Base-by-base conservation (phyloP, 140 eudicot species). In the Stevia rebaudiana region DNA sequence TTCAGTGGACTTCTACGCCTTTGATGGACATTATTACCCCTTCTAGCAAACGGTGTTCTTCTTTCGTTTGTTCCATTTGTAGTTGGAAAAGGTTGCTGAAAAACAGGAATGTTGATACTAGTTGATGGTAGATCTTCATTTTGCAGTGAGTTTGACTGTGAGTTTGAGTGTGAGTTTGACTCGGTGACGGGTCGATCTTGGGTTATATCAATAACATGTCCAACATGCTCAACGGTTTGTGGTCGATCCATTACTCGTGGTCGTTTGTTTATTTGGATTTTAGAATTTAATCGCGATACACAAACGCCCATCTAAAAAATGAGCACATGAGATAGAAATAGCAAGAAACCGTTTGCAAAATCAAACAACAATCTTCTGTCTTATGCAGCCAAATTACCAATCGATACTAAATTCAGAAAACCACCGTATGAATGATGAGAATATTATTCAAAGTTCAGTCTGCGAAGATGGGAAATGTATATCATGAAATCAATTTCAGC, bases 1-100 rank as follows among this genome's bases (percentile, higher is more conserved):
- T 86, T 94, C 47, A 88, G 57, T 0, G 99, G 99, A 61, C 95
- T 94, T 70, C 99, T 83, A 17, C 85, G 94, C 28, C 95, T 80
- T 21, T 75, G 78, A 60, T 73, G 80, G 11, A 67, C 86, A 74
- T 74, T 86, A 74, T 74, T 86, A 57, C 83, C 88, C 57, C 97
- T 83, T 67, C 99, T 80, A 67, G 70, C 66, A 55, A 80, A 68
- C 46, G 95, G 73, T 36, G 95, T 56, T 41, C 71, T 80, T 67
- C 96, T 82, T 54, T 76, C 50, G 44, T 73, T 85, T 17, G 61
- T 61, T 31, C 67, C 82, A 43, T 76, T 84, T 23, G 84, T 70
- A 24, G 83, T 50, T 30, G 87, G 55, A 58, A 78, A 60, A 54
- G 86, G 49, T 48, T 74, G 82, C 65, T 85, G 87, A 69, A 74